These are phyloP conservation scores for Aspergillus sojae DNA, from an alignment of 2,329 filamentous ascomycete species.

Conservation along the genomic window DNA sequence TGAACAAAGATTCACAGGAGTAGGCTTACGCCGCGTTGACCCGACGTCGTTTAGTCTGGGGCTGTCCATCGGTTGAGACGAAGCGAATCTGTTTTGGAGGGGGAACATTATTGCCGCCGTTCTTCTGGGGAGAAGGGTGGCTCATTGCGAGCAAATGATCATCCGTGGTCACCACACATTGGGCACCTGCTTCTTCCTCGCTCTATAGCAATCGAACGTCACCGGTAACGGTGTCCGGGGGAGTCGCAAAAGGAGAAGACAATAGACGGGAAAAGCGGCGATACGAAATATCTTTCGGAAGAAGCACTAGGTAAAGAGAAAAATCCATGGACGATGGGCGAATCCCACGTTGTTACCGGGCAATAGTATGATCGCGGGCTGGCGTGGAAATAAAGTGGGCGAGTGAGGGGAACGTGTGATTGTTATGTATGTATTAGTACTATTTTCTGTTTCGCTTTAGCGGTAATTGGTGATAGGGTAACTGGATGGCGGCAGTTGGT, in stretches of 20 bases:
- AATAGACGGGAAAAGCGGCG: conserved; percentile 16
- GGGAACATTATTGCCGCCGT: conserved; percentile 34
- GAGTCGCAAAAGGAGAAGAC: conserved; percentile 13
- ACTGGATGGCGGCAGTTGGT: neutral
- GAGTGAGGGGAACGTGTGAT: conserved; percentile 8
- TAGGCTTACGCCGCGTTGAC: conserved; percentile 73
- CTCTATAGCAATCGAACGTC: conserved; percentile 18
- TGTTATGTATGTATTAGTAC: neutral
- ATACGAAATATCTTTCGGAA: conserved; percentile 18
- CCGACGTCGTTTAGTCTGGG: conserved; percentile 75
- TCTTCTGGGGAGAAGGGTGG: conserved; percentile 41
- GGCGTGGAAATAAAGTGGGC: conserved; percentile 1
- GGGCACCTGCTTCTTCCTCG: conserved; percentile 19
- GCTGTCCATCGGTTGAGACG: conserved; percentile 79
- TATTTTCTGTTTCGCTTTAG: conserved; percentile 6
- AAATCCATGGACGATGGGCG: conserved; percentile 26
- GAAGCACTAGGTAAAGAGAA: conserved; percentile 19
- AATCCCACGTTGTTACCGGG: conserved; percentile 20
- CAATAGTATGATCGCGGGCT: conserved; percentile 12
- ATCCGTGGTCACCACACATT: conserved; percentile 40
- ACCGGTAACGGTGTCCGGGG: conserved; percentile 11
- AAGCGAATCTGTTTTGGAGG: conserved; percentile 65
- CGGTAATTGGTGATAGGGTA: conserved; percentile 2
- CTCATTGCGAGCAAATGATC: conserved; percentile 43
- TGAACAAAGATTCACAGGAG: conserved; percentile 6